Percentiles rank a stretch among this genome's conserved stretches.
Evolutionary conservation across 1,284 basidiomycete genomes (phyloP).

Genomic region (Ganoderma sinense): DNA sequence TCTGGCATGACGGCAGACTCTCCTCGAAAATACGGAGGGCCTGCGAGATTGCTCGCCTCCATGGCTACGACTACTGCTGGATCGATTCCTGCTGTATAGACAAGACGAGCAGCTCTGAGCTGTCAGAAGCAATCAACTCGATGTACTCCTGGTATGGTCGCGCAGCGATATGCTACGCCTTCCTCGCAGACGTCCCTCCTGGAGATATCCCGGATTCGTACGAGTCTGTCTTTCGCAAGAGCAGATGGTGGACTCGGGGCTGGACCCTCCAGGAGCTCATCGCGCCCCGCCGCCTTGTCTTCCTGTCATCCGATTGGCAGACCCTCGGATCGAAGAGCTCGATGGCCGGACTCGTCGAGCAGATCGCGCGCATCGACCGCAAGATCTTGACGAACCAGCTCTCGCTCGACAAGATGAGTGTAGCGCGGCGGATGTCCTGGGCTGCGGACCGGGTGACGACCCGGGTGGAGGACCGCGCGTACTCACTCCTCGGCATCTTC

Average conservation of each 20-base stretch:
- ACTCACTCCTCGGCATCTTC: not conserved
- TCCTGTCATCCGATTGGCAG: conserved; percentile 6
- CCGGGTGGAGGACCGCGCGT: conserved; percentile 7
- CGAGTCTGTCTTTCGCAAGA: not conserved
- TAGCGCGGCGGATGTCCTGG: conserved; percentile 10
- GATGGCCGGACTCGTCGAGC: not conserved
- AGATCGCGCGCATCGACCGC: conserved; percentile 1
- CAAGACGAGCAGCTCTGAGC: conserved; percentile 8
- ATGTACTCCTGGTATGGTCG: conserved; percentile 9
- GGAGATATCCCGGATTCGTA: not conserved
- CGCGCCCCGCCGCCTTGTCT: conserved; percentile 1
- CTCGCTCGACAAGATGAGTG: not conserved
- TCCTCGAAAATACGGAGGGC: not conserved
- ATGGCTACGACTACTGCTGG: not conserved
- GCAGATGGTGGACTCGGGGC: conserved; percentile 8
- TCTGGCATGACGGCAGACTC: not conserved
- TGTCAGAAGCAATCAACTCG: conserved; percentile 8
- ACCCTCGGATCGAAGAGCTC: not conserved
- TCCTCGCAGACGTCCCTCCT: not conserved
- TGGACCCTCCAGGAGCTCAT: conserved; percentile 1
- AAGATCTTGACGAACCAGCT: not conserved
- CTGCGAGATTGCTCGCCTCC: not conserved
- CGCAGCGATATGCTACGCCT: conserved; percentile 6
- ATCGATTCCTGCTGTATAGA: conserved; percentile 6
- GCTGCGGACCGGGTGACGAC: conserved; percentile 3